A percentile compares a stretch with the other conserved stretches of the same genome.
These are phyloP conservation scores for Coccomyxa sp. DNA, from an alignment of 139 green algal genomes.

Conservation along the genomic window DNA sequence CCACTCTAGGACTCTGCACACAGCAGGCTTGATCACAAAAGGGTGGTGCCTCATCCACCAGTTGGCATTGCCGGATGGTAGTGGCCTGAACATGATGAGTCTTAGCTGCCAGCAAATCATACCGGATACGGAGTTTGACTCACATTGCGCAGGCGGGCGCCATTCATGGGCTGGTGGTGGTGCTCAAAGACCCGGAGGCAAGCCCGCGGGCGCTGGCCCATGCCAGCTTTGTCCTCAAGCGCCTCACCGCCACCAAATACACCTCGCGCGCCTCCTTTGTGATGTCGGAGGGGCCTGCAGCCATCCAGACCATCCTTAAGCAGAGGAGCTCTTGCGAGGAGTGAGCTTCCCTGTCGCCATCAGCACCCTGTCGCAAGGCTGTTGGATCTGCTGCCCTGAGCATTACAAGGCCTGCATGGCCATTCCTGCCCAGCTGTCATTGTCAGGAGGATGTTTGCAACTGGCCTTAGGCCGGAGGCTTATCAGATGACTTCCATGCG, in stretches of 20 bases:
- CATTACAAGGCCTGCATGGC: not conserved
- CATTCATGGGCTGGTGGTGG: not conserved
- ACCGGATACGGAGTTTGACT: not conserved
- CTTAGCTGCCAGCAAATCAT: not conserved
- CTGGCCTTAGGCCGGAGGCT: no score
- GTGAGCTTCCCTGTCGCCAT: not conserved
- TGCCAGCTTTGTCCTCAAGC: conserved; percentile 7
- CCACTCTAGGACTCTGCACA: not conserved
- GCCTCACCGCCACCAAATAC: conserved; percentile 13
- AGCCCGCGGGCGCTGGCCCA: not conserved
- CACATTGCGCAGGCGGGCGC: conserved; percentile 10
- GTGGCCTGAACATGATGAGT: not conserved
- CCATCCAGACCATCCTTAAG: not conserved
- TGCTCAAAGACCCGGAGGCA: conserved; percentile 7
- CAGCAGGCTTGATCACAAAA: not conserved
- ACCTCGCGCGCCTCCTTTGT: conserved; percentile 10
- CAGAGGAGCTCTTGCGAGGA: not conserved
- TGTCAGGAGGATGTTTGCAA: no score
- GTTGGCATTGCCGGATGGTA: not conserved
- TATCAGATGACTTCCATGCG: not conserved
- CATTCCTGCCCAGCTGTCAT: no score
- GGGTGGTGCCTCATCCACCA: not conserved
- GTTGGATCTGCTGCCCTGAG: not conserved
- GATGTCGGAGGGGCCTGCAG: not conserved
- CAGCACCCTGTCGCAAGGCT: no score